Evolutionary conservation across 768 basidiomycete genomes (phyloP), one percentile per base, ranked within the genome.

Genomic region (Austroboletus eburneus): DNA sequence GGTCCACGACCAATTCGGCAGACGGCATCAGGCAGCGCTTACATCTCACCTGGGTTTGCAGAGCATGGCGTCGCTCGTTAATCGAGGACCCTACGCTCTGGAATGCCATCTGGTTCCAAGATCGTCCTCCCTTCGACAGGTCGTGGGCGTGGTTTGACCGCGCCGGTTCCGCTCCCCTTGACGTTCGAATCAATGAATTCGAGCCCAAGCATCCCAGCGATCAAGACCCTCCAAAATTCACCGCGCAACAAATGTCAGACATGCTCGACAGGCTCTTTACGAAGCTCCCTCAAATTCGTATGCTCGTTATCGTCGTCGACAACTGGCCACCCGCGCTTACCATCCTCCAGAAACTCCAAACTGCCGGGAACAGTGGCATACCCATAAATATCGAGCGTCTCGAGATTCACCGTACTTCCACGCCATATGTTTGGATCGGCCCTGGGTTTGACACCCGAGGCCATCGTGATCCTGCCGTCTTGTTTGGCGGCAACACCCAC

Each of bases 41-140:
- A 27, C 58, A 57, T 41, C 57, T 87, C 48, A 81, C 82, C 9
- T 80, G 76, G 73, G 75, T 79, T 17, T 87, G 82, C 57, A 69
- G 64, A 44, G 65, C 65, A 33, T 82, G 82, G 81, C 72, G 83
- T 43, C 62, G 61, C 25, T 58, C 75, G 16, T 74, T 75, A 43
- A 61, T 76, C 27, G 61, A 60, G 18, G 78, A 83, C 53, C 55
- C 71, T 1, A 78, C 74, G 16, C 50, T 84, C 24, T 85, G 83
- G 83, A 83, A 76, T 54, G 77, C 79, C 16, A 72, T 88, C 46
- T 82, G 76, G 76, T 83, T 86, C 58, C 71, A 72, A 40, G 79
- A 82, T 34, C 45, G 55, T 13, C 70, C 76, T 39, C 68, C 74
- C 13, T 80, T 76, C 52, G 61, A 70, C 14, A 74, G 77, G 25